Evolutionary conservation across 768 basidiomycete species (phyloP), one percentile per base, ranked within the genome.

Genomic region (Pulveroboletus sp.): DNA sequence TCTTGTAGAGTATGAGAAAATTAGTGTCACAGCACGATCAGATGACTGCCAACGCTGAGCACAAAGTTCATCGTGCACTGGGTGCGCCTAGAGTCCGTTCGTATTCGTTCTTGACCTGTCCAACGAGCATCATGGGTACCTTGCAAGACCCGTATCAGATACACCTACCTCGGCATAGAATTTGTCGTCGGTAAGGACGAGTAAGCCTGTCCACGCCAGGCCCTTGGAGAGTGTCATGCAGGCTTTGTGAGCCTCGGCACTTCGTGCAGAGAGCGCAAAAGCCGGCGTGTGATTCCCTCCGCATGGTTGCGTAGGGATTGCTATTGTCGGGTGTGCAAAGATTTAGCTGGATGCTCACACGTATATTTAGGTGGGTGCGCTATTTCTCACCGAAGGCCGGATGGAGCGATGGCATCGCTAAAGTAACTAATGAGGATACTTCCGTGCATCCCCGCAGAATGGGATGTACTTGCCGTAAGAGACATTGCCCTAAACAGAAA

Each of bases 261-360:
- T 81, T 27, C 73, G 71, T 26, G 86, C 82, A 24, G 88, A 74
- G 46, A 70, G 66, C 18, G 83, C 70, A 63, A 89, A 90, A 5
- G 72, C 78, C 9, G 80, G 72, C 1, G 88, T 88, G 58, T 90
- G 88, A 59, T 90, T 90, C n/a, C 82, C 83, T 37, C 86, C 86
- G 44, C 77, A 70, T 7, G 79, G 78, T 54, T 73, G 71, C 6
- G 85, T 85, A n/a, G 87, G 86, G 46, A 90, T 88, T 27, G 81
- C 85, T 86, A 43, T 43, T 28, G 30, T 24, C 40, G 47, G 51
- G 57, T 45, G 39, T 18, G 57, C 64, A 53, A 61, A 56, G 7
- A 66, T 64, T 66, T 18, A 70, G 56, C 39, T 52, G 51, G 55
- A 21, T 8, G 12, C 27, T 30, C 26, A 26, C 5, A 24, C 15